Base-by-base conservation (phyloP, 257 asterid genomes). In the Solanum chilense region DNA sequence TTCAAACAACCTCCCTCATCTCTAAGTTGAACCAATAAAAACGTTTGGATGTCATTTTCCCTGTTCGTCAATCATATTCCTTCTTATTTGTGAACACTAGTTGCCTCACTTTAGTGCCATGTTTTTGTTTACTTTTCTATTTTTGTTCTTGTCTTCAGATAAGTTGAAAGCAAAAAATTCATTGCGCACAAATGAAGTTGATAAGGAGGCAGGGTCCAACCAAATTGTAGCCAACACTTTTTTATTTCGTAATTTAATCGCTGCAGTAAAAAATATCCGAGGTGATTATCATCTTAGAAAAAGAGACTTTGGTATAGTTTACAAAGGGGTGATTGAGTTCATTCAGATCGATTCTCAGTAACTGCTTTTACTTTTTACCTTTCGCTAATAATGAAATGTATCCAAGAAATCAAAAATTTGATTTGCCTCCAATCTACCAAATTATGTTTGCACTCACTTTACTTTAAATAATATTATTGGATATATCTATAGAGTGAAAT, bases 211-310 rank as follows among this genome's bases (percentile, higher is more conserved):
- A 69, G 91, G 93, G 21, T 90, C 95, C 52, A 87, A 88, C 80
- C 93, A 94, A 92, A 94, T 93, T 35, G 96, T 96, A 33, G 98
- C 94, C 83, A 95, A 90, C 95, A 94, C 95, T 74, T 97, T 94
- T 87, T 84, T 96, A 52, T 97, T 92, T 87, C 93, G 92, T 6
- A 97, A 95, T 88, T 91, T 97, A 91, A 95, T 98, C 15, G 94
- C 91, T 68, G 99, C 99, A 41, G 92, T 97, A 89, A 90, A 86
- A 86, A 93, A 95, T 75, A 95, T 95, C 70, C 93, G 95, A 12
- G 90, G 93, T 27, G 96, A 93, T 68, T 91, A 92, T 88, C 93
- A 93, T 39, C 89, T 97, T 74, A 98, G 98, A 60, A 97, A 95
- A 91, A 98, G 98, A 85, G 99, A 98, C 62, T 35, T 35, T 35